Base-by-base conservation (phyloP, 306 rosid species). In the Trifolium repens region DNA sequence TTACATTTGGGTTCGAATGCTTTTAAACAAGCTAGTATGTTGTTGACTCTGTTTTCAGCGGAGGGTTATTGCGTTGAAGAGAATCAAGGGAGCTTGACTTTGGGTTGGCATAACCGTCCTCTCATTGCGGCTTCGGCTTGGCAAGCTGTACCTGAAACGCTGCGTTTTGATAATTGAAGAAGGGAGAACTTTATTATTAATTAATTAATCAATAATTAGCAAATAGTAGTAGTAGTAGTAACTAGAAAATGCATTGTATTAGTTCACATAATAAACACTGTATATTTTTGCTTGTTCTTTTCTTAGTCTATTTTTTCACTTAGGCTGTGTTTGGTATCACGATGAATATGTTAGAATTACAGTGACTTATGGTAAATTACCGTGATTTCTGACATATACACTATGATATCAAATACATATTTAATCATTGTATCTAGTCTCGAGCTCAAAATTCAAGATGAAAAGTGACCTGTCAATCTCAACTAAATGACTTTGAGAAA, bases 71-170 rank as follows among this genome's bases (percentile, higher is more conserved):
- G 90, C 3, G 93, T 92, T 60, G 92, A 93, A 64, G 98, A 93
- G 83, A 91, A 81, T 16, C 88, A 88, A 44, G 98, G 98, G 1
- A 88, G 96, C 59, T 83, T 93, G 76, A 93, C 93, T 12, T 84
- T 93, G 34, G 98, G 98, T 17, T 93, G 98, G 98, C 98, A 93
- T 44, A 91, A 88, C 89, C 91, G 97, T 0, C 89, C 97, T 14
- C 88, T 92, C 19, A 88, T 92, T 34, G 86, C 96, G 54, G 97
- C 96, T 79, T 92, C 97, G 58, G 97, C 92, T 60, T 92, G 97
- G 97, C 91, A 90, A 76, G 87, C 87, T 19, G 78, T 27, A 24
- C 61, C 80, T 4, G 74, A 69, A 69, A 69, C 76, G 17, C 70
- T 39, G 59, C 84, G 12, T 79, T 75, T 44, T 67, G 76, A 70